Percentiles rank a stretch among this genome's conserved stretches.
Evolutionary conservation across 179 eudicot species (phyloP).

Genomic region (Drosera spatulata): DNA sequence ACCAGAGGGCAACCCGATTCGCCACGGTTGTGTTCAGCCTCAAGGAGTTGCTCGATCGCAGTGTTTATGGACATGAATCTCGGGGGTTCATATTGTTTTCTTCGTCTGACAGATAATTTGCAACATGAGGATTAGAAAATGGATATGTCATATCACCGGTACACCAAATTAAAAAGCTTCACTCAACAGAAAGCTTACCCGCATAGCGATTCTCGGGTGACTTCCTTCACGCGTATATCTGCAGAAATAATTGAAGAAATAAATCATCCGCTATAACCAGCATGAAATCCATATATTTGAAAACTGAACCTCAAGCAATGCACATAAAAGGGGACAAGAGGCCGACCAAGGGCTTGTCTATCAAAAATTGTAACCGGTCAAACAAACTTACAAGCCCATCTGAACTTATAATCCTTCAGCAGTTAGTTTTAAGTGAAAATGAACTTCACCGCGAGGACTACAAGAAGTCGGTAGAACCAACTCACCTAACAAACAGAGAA

Average conservation of each 20-base stretch:
- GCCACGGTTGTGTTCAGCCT: constrained; percentile 57
- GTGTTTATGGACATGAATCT: constrained; percentile 70
- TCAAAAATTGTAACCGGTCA: too few species aligned
- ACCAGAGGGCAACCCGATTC: constrained; percentile 41
- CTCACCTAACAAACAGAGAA: constrained; percentile 81
- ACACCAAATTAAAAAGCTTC: too few species aligned
- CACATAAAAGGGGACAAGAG: too few species aligned
- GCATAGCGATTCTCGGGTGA: constrained; percentile 75
- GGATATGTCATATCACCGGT: too few species aligned
- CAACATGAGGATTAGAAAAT: neutral
- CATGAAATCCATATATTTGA: too few species aligned
- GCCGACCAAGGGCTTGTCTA: too few species aligned
- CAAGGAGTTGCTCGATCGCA: constrained; percentile 88
- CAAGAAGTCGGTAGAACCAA: neutral
- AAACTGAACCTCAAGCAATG: too few species aligned
- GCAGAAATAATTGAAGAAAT: constrained; percentile 18
- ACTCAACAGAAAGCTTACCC: constrained; percentile 35
- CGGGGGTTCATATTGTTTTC: constrained; percentile 79
- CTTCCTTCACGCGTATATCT: constrained; percentile 95
- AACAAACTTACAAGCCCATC: too few species aligned
- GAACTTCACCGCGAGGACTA: too few species aligned
- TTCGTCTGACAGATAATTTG: constrained; percentile 44
- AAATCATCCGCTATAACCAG: too few species aligned
- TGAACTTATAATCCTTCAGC: too few species aligned
- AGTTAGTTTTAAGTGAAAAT: too few species aligned